phyloP scores from a whole-genome alignment of 371 early-diverging fungal genomes.

The Haplosporangium sp. region DNA sequence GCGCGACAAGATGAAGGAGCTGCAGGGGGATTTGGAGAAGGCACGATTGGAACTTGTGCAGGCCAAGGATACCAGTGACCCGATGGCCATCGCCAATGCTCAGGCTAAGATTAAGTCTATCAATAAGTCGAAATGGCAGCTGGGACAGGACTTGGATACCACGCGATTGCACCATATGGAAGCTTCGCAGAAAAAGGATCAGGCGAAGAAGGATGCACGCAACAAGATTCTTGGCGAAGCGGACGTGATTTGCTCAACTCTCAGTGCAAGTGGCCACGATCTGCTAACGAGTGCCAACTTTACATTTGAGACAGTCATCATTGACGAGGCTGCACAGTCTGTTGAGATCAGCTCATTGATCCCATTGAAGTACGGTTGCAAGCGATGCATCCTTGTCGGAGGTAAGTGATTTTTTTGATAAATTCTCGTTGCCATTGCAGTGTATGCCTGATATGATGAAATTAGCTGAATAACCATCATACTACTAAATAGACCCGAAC shows the following conservation, averaged over 20 bases:
- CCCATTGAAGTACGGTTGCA: conserved; percentile 87
- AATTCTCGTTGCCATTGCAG: neutral
- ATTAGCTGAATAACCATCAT: too few species aligned
- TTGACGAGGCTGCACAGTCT: conserved; percentile 98
- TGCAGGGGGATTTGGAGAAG: conserved; percentile 54
- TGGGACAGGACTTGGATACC: conserved; percentile 47
- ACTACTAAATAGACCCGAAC: conserved; percentile 80
- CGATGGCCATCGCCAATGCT: conserved; percentile 43
- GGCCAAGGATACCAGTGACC: conserved; percentile 58
- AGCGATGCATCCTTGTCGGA: conserved; percentile 93
- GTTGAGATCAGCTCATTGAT: conserved; percentile 93
- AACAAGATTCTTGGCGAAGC: conserved; percentile 77
- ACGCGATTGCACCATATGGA: conserved; percentile 52
- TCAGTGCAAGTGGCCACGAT: conserved; percentile 92
- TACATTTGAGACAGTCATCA: conserved; percentile 86
- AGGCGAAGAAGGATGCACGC: conserved; percentile 65
- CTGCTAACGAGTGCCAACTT: conserved; percentile 70
- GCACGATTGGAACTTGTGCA: conserved; percentile 65
- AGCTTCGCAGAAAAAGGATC: conserved; percentile 54
- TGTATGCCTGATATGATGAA: neutral
- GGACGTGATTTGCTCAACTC: conserved; percentile 84
- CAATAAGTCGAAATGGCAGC: conserved; percentile 42
- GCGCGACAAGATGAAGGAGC: conserved; percentile 35
- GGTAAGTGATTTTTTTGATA: conserved; percentile 57
- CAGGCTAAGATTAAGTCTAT: conserved; percentile 37